phyloP scores from a whole-genome alignment of 805 yeast genomes.

The Nakazawaea ambrosiae region DNA sequence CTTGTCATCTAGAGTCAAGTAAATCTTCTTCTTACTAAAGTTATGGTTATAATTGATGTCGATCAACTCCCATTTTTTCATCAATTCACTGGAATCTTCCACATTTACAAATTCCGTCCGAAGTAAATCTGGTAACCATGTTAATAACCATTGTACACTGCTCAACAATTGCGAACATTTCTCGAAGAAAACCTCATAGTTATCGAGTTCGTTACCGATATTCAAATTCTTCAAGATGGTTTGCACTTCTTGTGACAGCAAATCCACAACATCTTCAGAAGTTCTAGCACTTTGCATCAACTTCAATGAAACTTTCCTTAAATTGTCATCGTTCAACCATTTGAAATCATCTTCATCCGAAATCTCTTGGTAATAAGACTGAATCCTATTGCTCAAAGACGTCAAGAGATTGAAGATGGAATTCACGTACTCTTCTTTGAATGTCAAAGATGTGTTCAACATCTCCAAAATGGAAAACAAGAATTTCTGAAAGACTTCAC shows the following conservation, averaged over 20 bases:
- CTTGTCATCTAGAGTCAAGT: slow-evolving; percentile 20
- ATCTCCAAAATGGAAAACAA: slow-evolving; percentile 29
- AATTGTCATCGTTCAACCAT: slow-evolving; percentile 29
- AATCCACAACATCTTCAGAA: slow-evolving; percentile 11
- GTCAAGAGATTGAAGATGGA: slow-evolving; percentile 33
- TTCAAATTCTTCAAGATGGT: slow-evolving; percentile 15
- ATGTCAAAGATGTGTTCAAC: slow-evolving; percentile 54
- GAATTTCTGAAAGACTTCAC: slow-evolving; percentile 32
- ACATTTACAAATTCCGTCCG: slow-evolving; percentile 20
- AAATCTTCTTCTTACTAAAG: slow-evolving; percentile 9
- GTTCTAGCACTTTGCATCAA: slow-evolving; percentile 18
- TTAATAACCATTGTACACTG: slow-evolving; percentile 47
- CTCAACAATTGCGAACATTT: slow-evolving; percentile 46
- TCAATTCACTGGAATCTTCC: slow-evolving; percentile 11
- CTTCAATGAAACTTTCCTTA: slow-evolving; percentile 24
- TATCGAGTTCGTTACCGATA: slow-evolving; percentile 17
- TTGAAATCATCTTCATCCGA: slow-evolving; percentile 11
- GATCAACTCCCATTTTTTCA: slow-evolving; percentile 24
- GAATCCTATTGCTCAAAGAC: slow-evolving; percentile 29
- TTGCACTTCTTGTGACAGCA: slow-evolving; percentile 21
- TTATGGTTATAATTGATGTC: slow-evolving; percentile 13
- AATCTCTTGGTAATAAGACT: slow-evolving; percentile 22
- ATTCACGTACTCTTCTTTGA: slow-evolving; percentile 48
- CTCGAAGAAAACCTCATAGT: slow-evolving; percentile 24
- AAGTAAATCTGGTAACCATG: slow-evolving; percentile 53